These are phyloP conservation scores for Aurifilum marmelostoma DNA, from an alignment of 2,329 filamentous ascomycete genomes.

Conservation along the genomic window DNA sequence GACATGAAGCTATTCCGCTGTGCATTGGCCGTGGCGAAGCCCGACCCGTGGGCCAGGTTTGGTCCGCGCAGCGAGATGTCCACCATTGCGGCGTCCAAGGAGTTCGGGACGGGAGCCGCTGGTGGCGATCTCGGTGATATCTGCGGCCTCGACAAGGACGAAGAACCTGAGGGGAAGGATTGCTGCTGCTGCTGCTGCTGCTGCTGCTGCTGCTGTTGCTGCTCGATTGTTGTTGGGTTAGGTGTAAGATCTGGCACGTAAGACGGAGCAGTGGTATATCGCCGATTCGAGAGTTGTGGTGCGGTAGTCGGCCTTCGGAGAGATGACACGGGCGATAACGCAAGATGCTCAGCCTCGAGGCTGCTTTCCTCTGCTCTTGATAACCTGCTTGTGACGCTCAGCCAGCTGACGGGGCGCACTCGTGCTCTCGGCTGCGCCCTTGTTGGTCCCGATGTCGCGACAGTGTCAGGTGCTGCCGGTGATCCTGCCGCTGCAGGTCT, in stretches of 20 bases:
- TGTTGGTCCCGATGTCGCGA: conserved; percentile 25
- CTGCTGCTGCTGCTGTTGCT: conserved; percentile 2
- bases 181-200: background rate
- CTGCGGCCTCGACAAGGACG: background rate
- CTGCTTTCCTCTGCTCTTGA: conserved; percentile 25
- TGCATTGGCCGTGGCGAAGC: conserved; percentile 26
- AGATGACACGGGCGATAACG: conserved; percentile 1
- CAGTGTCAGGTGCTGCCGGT: conserved; percentile 20
- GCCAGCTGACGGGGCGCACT: conserved; percentile 29
- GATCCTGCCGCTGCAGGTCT: conserved; percentile 7
- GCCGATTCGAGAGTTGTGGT: conserved; percentile 12
- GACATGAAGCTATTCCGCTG: conserved; percentile 57
- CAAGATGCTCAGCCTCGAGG: conserved; percentile 2
- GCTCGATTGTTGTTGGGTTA: background rate
- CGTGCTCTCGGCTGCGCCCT: conserved; percentile 32
- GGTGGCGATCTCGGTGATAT: background rate
- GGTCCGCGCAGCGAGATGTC: conserved; percentile 19
- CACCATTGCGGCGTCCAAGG: conserved; percentile 19
- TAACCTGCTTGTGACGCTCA: conserved; percentile 26
- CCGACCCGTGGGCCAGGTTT: conserved; percentile 16
- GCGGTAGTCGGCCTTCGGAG: conserved; percentile 12
- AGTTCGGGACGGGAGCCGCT: background rate
- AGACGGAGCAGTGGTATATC: background rate
- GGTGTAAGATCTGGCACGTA: background rate
- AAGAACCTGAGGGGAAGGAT: background rate